Percentiles rank a stretch among this genome's conserved stretches.
These are phyloP conservation scores for Acanthamoeba castellanii DNA, from an alignment of 208 protist species.

Conservation along the genomic window DNA sequence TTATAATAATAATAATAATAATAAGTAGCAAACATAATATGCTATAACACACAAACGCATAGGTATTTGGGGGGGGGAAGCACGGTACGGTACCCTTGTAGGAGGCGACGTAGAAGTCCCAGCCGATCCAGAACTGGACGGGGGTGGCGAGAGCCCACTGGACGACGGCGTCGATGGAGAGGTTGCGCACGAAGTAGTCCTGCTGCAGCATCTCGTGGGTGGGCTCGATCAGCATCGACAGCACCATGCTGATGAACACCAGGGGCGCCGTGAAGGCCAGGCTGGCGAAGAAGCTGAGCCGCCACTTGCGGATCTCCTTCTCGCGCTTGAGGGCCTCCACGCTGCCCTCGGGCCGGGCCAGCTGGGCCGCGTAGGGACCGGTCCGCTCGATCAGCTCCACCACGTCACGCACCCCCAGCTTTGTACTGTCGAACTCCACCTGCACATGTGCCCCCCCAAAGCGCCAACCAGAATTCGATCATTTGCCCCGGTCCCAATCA, in stretches of 20 bases:
- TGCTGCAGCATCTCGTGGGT: too few relatives aligned
- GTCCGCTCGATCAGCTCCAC: not conserved
- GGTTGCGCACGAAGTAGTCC: not conserved
- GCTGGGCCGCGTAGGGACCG: not conserved
- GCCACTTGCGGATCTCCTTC: constrained; percentile 24
- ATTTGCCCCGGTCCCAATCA: not conserved
- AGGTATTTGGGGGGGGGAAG: too few relatives aligned
- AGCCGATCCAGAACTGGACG: constrained; percentile 57
- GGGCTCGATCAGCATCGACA: not conserved
- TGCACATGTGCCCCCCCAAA: not conserved
- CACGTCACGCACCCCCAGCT: not conserved
- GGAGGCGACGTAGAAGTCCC: constrained; percentile 82
- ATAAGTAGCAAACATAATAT: too few relatives aligned
- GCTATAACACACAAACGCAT: too few relatives aligned
- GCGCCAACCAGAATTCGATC: too few relatives aligned
- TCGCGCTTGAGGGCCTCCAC: constrained; percentile 8
- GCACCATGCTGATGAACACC: too few relatives aligned
- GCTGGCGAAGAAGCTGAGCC: not conserved
- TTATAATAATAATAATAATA: too few relatives aligned
- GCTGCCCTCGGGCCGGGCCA: not conserved
- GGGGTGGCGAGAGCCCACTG: constrained; percentile 77
- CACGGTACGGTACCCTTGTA: not conserved
- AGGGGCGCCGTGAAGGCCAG: too few relatives aligned
- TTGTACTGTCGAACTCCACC: not conserved
- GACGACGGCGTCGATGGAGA: constrained; percentile 77